Base-by-base conservation (phyloP, 345 rosid species). In the Populus nigra region DNA sequence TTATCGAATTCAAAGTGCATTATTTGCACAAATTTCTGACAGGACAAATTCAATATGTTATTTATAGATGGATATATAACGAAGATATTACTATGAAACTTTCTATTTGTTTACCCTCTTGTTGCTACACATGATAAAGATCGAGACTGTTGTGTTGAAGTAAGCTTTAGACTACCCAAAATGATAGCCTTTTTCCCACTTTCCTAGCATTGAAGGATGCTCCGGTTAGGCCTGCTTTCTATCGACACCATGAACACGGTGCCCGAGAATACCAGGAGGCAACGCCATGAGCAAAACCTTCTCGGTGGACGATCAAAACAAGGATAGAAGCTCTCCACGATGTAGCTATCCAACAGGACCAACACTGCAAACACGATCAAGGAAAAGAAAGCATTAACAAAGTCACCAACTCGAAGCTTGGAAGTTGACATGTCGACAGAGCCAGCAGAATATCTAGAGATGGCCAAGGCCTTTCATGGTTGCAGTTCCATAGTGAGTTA, bases 251-350 rank as follows among this genome's bases (percentile, higher is more conserved):
- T 79, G 81, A 93, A 94, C 20, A 90, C 71, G 1, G 77, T 3
- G 0, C 93, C 85, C 2, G 98, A 76, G 38, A 85, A 90, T 87
- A 1, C 73, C 91, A 0, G 94, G 90, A 57, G 97, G 98, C 76
- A 94, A 75, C 75, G 59, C 84, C 91, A 87, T 79, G 76, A 94
- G 77, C 84, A 91, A 41, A 16, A 76, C 62, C 88, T 90, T 91
- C 84, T 85, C 84, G 0, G 80, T 77, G 7, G 85, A 77, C 84
- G 36, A 33, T 84, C 83, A 35, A 88, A 91, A 27, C 80, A 76
- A 3, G 94, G 95, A 76, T 93, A 90, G 71, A 91, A 89, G 76
- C 98, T 90, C n/a, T 20, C 67, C 1, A 89, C 92, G 0, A 90
- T 92, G 69, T 89, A 88, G 35, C 83, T 23, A 38, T 92, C 96